These are phyloP conservation scores for Chlorociboria aeruginascens DNA, from an alignment of 495 filamentous ascomycete genomes.

Conservation along the genomic window DNA sequence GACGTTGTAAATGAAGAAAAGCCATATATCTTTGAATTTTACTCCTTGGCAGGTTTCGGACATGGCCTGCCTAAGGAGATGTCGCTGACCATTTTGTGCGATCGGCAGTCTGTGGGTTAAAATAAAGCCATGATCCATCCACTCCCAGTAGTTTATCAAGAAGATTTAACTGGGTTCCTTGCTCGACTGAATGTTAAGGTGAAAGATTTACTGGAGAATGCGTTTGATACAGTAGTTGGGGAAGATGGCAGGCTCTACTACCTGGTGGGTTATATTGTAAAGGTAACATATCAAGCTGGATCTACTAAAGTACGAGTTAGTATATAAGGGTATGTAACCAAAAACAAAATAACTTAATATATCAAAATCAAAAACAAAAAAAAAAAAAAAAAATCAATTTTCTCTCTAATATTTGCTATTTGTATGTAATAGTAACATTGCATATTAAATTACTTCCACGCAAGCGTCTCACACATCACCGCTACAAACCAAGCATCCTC, in stretches of 20 bases:
- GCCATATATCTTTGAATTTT: no score
- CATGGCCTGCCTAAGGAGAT: no score
- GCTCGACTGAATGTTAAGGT: not conserved
- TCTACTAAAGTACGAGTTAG: not conserved
- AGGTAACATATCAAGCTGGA: not conserved
- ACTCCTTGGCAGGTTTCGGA: no score
- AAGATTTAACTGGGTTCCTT: not conserved
- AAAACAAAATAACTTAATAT: no score
- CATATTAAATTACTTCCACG: conserved; percentile 33
- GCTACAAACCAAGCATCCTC: conserved; percentile 29
- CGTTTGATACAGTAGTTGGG: not conserved
- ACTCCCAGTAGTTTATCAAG: not conserved
- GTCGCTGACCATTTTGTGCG: no score
- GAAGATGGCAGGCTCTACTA: not conserved
- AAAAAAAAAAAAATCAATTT: no score
- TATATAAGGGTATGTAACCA: not conserved
- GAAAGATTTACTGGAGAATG: not conserved
- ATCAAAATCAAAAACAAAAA: no score
- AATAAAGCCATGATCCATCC: no score
- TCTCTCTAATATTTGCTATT: no score
- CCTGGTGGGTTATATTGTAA: not conserved
- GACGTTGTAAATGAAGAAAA: no score
- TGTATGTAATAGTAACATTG: no score
- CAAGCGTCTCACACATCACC: conserved; percentile 28
- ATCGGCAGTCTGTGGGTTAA: no score